Evolutionary conservation across 208 protist species (phyloP), one percentile per base, ranked within the genome.

Genomic region (Leishmania martiniquensis): DNA sequence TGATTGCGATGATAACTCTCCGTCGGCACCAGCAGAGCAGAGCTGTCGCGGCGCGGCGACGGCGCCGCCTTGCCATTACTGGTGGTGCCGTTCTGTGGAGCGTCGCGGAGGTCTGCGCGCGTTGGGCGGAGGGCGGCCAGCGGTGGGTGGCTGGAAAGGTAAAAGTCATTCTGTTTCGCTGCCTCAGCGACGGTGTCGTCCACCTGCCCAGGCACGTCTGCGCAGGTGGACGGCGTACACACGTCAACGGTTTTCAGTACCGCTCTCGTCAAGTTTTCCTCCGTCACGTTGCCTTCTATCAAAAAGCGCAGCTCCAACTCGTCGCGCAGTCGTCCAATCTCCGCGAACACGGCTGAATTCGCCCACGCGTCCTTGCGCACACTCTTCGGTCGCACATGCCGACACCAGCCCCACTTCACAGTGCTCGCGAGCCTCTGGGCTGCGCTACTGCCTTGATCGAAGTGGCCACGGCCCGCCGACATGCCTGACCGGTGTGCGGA

Each of bases 281-380:
- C 82, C 4, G 82, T 78, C 0, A 87, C 66, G 54, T 69, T 77
- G 42, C 60, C 83, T 7, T 88, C 82, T 0, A 67, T 57, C 17
- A 94, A 63, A 79, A 93, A 94, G 60, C 59, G 76, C 57, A 80
- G 75, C 63, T 89, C 86, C 34, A 93, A 71, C 54, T 75, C 54
- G 15, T 79, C 67, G n/a, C 86, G 81, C 72, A 96, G 75, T 10
- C 83, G 74, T 29, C 68, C 68, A 51, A 94, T 77, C 78, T 91
- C 88, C 2, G 88, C 85, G 37, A 87, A 87, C 20, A 90, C 82
- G 29, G 83, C 81, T 0, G 84, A 84, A 42, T 81, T 78, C 62
- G 85, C 80, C 77, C 87, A 96, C 9, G 39, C 63, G 60, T 93
- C 87, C 32, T 76, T 80, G 4, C 80, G 86, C 55, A 94, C 80